Percentiles rank a stretch among this genome's conserved stretches.
Conservation (phyloP, 2,329 filamentous ascomycete genomes). For the Magnaporthales sp. region DNA sequence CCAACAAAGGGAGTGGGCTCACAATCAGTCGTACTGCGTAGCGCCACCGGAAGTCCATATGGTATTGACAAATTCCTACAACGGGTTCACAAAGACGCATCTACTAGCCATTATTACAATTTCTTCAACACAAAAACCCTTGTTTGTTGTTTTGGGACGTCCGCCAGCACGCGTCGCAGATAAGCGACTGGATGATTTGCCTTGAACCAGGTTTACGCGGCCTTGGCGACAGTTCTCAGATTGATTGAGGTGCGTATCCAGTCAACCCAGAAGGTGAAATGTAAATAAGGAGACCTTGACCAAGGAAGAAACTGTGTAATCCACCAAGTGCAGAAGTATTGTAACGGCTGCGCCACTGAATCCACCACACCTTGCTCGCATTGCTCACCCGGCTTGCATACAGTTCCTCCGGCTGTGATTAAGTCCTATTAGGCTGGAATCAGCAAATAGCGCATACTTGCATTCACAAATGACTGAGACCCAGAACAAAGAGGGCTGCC, state of each 20-base stretch:
- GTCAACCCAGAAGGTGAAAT: not conserved
- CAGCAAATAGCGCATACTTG: not conserved
- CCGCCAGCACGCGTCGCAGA: not conserved
- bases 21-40: not conserved
- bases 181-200: not conserved
- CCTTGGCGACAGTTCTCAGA: not conserved
- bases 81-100: not conserved
- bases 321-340: not conserved
- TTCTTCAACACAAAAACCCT: not conserved
- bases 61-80: not conserved
- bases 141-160: not conserved
- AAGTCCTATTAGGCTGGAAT: not conserved
- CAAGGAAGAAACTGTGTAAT: not conserved
- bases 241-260: not conserved
- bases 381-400: not conserved
- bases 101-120: not conserved
- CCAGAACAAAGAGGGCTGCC: not conserved
- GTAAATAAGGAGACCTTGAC: not conserved
- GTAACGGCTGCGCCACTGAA: not conserved
- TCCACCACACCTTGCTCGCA: not conserved
- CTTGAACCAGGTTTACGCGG: not conserved
- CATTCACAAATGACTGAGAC: not conserved
- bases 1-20: not conserved
- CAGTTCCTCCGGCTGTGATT: not conserved
- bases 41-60: not conserved